Percentiles rank a stretch among this genome's conserved stretches.
Conservation (phyloP, 495 filamentous ascomycete species). For the Aspergillus coremiiformis region DNA sequence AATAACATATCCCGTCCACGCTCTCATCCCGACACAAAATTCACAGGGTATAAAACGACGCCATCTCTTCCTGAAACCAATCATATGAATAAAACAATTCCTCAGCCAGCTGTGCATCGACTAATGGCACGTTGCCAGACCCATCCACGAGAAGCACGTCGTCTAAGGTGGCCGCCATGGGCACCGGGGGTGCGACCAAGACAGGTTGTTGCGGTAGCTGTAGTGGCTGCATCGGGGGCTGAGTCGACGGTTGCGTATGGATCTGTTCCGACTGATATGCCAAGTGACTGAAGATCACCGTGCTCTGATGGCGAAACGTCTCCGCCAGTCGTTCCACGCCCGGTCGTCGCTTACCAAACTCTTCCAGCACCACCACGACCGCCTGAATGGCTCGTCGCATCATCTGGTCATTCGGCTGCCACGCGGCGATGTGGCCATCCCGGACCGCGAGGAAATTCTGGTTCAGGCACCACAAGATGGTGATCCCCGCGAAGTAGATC, state of each 20-base stretch:
- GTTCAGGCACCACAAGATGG: slow-evolving; percentile 43
- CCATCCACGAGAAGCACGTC: slow-evolving; percentile 35
- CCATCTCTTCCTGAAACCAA: slow-evolving; percentile 43
- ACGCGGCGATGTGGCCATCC: slow-evolving; percentile 31
- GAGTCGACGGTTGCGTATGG: slow-evolving; percentile 15
- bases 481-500: slow-evolving; percentile 44
- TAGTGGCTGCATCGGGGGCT: slow-evolving; percentile 19
- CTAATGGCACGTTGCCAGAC: slow-evolving; percentile 28
- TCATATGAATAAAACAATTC: slow-evolving; percentile 39
- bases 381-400: slow-evolving; percentile 42
- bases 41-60: slow-evolving; percentile 39
- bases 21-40: too few species aligned
- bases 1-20: too few species aligned
- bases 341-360: slow-evolving; percentile 42
- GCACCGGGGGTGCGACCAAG: slow-evolving; percentile 27
- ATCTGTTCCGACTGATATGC: slow-evolving; percentile 28
- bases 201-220: slow-evolving; percentile 15
- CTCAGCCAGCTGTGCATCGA: slow-evolving; percentile 37
- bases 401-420: slow-evolving; percentile 39
- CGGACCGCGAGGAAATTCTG: slow-evolving; percentile 40
- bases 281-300: slow-evolving; percentile 41
- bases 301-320: slow-evolving; percentile 40
- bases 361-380: slow-evolving; percentile 41
- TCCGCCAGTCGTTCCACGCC: slow-evolving; percentile 41
- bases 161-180: slow-evolving; percentile 37